Evolutionary conservation across 139 green algal genomes (phyloP).

Genomic region (Ulvella scutata): DNA sequence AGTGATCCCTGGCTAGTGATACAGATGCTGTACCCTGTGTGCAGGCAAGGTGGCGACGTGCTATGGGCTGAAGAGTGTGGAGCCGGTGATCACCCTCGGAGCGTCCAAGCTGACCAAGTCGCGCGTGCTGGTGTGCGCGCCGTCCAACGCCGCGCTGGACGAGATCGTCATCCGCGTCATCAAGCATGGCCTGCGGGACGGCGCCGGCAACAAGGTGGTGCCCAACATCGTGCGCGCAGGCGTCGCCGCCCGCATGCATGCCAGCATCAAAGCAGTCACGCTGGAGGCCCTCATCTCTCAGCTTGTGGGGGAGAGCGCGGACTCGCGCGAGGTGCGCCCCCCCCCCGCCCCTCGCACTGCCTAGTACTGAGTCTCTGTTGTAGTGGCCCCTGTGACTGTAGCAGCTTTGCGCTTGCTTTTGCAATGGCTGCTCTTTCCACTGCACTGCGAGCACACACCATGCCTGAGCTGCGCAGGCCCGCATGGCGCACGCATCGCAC

Average conservation of each 20-base stretch:
- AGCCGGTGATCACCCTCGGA: conserved; percentile 14
- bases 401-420: too few species aligned
- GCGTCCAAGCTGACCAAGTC: conserved; percentile 26
- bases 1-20: too few species aligned
- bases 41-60: conserved; percentile 4
- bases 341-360: too few species aligned
- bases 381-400: too few species aligned
- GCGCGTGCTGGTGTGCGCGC: conserved; percentile 75
- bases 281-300: conserved; percentile 45
- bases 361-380: too few species aligned
- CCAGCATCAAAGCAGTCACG: conserved; percentile 40
- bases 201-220: conserved; percentile 23
- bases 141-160: conserved; percentile 79
- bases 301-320: conserved; percentile 11
- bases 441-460: too few species aligned
- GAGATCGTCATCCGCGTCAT: conserved; percentile 68
- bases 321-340: conserved; percentile 6
- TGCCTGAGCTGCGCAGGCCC: too few species aligned
- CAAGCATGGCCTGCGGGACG: conserved; percentile 5
- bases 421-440: too few species aligned
- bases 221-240: conserved; percentile 60
- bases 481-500: neutral
- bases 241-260: conserved; percentile 38
- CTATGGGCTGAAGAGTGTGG: conserved; percentile 17
- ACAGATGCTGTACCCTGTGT: too few species aligned